These are phyloP conservation scores for Onygenales sp. DNA, from an alignment of 2,329 filamentous ascomycete genomes.

Conservation along the genomic window DNA sequence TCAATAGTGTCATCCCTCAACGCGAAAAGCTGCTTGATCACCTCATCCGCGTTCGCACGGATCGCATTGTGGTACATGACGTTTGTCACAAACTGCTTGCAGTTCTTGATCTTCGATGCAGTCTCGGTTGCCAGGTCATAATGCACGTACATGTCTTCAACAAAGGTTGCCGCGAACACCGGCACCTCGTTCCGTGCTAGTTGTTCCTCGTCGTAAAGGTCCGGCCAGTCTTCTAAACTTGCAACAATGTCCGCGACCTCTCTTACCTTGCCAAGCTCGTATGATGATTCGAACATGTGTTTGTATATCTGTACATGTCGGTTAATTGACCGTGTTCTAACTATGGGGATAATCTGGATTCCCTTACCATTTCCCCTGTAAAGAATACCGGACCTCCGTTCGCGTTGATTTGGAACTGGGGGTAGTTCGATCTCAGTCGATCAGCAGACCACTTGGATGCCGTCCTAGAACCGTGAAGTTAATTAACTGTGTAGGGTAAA, in stretches of 20 bases:
- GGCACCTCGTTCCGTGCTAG: constrained; percentile 71
- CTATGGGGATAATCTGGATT: background rate
- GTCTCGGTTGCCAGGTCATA: constrained; percentile 64
- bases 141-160: constrained; percentile 91
- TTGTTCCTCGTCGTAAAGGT: constrained; percentile 65
- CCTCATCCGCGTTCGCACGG: constrained; percentile 61
- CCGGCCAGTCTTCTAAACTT: constrained; percentile 57
- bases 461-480: constrained; percentile 24
- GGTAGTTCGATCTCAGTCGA: constrained; percentile 26
- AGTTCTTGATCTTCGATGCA: constrained; percentile 62
- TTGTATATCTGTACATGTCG: constrained; percentile 52
- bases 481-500: background rate
- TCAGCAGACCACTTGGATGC: constrained; percentile 67
- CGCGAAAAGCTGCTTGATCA: constrained; percentile 66
- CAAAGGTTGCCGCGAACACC: constrained; percentile 72
- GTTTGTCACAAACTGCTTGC: constrained; percentile 78
- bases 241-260: constrained; percentile 65
- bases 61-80: constrained; percentile 79
- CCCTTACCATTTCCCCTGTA: constrained; percentile 70
- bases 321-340: constrained; percentile 1
- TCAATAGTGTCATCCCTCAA: constrained; percentile 62
- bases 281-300: constrained; percentile 72
- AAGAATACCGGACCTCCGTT: constrained; percentile 57
- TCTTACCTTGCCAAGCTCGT: constrained; percentile 61
- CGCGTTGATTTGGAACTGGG: constrained; percentile 38